Evolutionary conservation across 129 eudicot genomes (phyloP).

Genomic region (Pseudognaphalium luteoalbum): DNA sequence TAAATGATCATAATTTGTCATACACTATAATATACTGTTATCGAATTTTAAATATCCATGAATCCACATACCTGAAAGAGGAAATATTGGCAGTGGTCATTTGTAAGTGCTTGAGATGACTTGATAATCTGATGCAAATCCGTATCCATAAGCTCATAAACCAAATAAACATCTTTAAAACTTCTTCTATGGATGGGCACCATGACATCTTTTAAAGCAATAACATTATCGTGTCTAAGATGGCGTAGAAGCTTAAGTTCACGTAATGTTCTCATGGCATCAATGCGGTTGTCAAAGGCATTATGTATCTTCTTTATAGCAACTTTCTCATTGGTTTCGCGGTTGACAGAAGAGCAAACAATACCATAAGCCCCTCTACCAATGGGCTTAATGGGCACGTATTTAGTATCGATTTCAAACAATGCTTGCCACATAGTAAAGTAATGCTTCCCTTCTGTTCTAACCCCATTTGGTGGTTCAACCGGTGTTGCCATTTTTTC

Average conservation of each 20-base stretch:
- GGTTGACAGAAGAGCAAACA: constrained; percentile 73
- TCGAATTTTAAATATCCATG: neutral
- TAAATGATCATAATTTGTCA: neutral
- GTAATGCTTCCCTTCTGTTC: constrained; percentile 66
- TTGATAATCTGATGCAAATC: constrained; percentile 74
- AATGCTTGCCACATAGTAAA: constrained; percentile 78
- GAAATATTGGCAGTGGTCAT: constrained; percentile 74
- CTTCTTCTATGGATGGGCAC: constrained; percentile 63
- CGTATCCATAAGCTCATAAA: constrained; percentile 78
- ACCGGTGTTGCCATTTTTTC: constrained; percentile 75
- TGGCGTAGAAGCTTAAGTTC: constrained; percentile 73
- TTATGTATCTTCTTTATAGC: constrained; percentile 82
- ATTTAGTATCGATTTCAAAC: constrained; percentile 81
- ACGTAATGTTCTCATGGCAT: constrained; percentile 74
- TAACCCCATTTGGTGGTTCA: constrained; percentile 75
- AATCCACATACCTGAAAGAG: constrained; percentile 60
- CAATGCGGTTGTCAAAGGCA: constrained; percentile 68
- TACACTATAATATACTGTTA: neutral
- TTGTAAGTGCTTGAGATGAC: constrained; percentile 70
- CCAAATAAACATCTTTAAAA: constrained; percentile 78
- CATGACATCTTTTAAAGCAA: constrained; percentile 77
- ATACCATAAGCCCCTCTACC: constrained; percentile 79
- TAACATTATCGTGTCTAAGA: constrained; percentile 73
- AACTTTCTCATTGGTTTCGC: constrained; percentile 75
- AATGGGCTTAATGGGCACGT: constrained; percentile 69